These are phyloP conservation scores for Fraxinus xanthoxyloides DNA, from an alignment of 305 asterid genomes.

Conservation along the genomic window DNA sequence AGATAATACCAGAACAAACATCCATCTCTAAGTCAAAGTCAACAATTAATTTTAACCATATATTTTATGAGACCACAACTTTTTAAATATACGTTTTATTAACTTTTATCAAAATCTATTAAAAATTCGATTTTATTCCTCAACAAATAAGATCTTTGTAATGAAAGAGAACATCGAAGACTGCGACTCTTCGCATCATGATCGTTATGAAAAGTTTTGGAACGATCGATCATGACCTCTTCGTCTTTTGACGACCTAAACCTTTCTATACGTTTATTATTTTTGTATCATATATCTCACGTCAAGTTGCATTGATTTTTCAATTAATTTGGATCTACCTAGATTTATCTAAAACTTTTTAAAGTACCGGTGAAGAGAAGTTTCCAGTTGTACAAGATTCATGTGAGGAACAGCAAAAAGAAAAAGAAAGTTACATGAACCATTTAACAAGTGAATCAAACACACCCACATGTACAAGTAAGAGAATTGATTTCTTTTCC, in stretches of 20 bases:
- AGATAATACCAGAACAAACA: too few relatives aligned
- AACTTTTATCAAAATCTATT: too few relatives aligned
- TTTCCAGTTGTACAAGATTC: conserved; percentile 16
- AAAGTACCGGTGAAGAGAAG: conserved; percentile 13
- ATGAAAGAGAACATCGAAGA: neutral
- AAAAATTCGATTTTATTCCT: too few relatives aligned
- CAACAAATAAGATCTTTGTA: too few relatives aligned
- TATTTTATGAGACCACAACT: too few relatives aligned
- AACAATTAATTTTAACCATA: too few relatives aligned
- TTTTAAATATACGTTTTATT: too few relatives aligned
- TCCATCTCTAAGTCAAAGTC: too few relatives aligned
- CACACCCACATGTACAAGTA: conserved; percentile 2
- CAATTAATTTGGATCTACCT: conserved; percentile 6
- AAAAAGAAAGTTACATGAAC: conserved; percentile 19
- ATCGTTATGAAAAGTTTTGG: too few relatives aligned
- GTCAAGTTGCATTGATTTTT: neutral
- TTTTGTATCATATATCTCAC: neutral
- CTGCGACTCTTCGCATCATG: neutral
- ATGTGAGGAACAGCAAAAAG: conserved; percentile 27
- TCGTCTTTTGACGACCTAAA: neutral
- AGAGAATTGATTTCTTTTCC: neutral
- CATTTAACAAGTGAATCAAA: conserved; percentile 3
- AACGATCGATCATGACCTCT: neutral
- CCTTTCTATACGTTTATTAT: neutral
- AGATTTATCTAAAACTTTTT: neutral